These are phyloP conservation scores for Parafenestella ontariensis DNA, from an alignment of 2,329 filamentous ascomycete genomes.

Conservation along the genomic window DNA sequence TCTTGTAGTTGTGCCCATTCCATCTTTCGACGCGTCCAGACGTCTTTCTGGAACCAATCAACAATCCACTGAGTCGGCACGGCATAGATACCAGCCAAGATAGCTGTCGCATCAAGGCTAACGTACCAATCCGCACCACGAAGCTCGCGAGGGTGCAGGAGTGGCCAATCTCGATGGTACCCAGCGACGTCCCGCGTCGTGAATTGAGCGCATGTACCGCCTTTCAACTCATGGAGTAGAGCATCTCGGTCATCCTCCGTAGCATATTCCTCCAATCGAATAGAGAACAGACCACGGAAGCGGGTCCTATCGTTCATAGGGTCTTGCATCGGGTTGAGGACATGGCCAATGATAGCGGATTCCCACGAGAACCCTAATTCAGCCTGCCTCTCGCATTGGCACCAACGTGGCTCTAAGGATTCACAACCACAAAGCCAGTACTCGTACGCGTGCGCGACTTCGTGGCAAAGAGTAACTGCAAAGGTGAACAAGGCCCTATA, in stretches of 20 bases:
- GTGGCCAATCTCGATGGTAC: neutral
- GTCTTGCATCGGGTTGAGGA: slow-evolving; percentile 6
- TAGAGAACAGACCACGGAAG: neutral
- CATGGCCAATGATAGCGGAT: slow-evolving; percentile 2
- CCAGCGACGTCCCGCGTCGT: slow-evolving; percentile 1
- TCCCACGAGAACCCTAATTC: slow-evolving; percentile 30
- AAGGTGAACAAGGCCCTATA: slow-evolving; percentile 22
- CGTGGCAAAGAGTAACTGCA: slow-evolving; percentile 22
- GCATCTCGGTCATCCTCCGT: neutral
- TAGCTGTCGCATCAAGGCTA: slow-evolving; percentile 1
- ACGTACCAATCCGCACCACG: slow-evolving; percentile 9
- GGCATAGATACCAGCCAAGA: slow-evolving; percentile 13
- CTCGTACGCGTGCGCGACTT: slow-evolving; percentile 28
- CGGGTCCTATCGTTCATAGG: neutral
- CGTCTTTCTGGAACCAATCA: slow-evolving; percentile 20
- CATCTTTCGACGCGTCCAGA: slow-evolving; percentile 10
- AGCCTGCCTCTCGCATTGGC: slow-evolving; percentile 5
- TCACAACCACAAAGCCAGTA: slow-evolving; percentile 8
- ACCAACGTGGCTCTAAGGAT: slow-evolving; percentile 24
- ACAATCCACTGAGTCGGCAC: slow-evolving; percentile 24
- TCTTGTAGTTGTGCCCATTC: slow-evolving; percentile 3
- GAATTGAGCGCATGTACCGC: neutral
- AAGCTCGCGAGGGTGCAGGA: neutral
- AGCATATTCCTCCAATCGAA: neutral
- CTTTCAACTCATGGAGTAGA: neutral